Evolutionary conservation across 208 protist species (phyloP).

Genomic region (Wallacemonas rigidus): DNA sequence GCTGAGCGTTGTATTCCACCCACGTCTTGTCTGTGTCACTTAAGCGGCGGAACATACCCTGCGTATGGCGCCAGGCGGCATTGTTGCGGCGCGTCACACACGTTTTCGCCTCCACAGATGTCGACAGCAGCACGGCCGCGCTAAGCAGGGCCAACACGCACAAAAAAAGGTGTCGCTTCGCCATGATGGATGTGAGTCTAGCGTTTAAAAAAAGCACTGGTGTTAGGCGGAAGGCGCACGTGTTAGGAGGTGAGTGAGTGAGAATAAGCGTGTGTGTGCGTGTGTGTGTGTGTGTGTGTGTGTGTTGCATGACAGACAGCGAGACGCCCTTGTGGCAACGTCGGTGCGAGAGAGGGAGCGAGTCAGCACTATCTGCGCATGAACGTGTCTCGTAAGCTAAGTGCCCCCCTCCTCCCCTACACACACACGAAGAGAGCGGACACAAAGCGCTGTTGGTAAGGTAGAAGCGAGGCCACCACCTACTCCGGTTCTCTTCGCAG

Average conservation of each 20-base stretch:
- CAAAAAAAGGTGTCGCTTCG: neutral
- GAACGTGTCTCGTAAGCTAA: no score
- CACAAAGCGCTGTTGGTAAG: no score
- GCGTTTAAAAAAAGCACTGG: neutral
- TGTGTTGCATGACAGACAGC: neutral
- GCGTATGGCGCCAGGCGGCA: constrained; percentile 63
- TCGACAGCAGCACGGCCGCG: neutral
- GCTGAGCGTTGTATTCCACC: constrained; percentile 55
- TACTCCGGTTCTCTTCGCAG: no score
- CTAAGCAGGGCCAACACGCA: constrained; percentile 21
- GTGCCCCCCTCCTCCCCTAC: no score
- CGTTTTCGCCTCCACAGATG: constrained; percentile 40
- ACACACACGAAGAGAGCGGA: no score
- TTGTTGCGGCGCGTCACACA: constrained; percentile 34
- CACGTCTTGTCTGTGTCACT: constrained; percentile 25
- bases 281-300: constrained; percentile 1
- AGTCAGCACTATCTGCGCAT: no score
- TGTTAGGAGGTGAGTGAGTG: neutral
- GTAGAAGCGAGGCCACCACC: no score
- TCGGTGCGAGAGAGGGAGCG: no score
- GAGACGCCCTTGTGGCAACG: no score
- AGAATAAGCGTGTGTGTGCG: neutral
- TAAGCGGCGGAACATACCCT: constrained; percentile 60
- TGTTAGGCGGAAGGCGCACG: no score
- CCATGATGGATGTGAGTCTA: neutral